A percentile compares a stretch with the other conserved stretches of the same genome.
phyloP scores from a whole-genome alignment of 116 monocot species.

The Trichopus zeylanicus region DNA sequence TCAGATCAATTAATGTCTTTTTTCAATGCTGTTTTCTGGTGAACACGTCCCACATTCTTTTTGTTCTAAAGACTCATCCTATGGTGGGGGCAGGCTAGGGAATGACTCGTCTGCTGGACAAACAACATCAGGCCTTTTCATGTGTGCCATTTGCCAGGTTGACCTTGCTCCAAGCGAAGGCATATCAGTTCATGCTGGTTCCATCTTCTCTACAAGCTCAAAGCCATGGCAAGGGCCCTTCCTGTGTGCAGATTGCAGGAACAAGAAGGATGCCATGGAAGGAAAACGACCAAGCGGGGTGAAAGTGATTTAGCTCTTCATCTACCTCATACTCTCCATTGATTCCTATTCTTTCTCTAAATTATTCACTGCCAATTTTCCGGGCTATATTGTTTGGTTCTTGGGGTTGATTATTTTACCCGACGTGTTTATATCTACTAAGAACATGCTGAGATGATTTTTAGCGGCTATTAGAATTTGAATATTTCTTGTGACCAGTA shows the following conservation, averaged over 20 bases:
- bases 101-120: constrained; percentile 34
- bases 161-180: constrained; percentile 85
- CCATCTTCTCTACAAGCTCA: constrained; percentile 79
- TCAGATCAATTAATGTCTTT: too few species aligned
- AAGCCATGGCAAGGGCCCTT: constrained; percentile 98
- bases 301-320: constrained; percentile 16
- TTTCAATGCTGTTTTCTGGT: too few species aligned
- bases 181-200: constrained; percentile 89
- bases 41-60: too few species aligned
- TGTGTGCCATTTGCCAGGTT: constrained; percentile 85
- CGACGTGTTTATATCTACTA: not conserved
- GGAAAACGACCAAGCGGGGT: constrained; percentile 94
- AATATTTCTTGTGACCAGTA: not conserved
- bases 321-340: not conserved
- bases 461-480: not conserved
- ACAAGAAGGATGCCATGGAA: constrained; percentile 98
- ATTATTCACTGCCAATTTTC: not conserved
- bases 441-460: not conserved
- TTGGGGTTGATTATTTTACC: not conserved
- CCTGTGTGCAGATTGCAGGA: constrained; percentile 72
- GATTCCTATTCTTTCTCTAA: not conserved
- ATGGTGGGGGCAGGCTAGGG: too few species aligned
- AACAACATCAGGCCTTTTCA: constrained; percentile 48
- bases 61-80: too few species aligned
- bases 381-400: not conserved